Evolutionary conservation across 495 filamentous ascomycete species (phyloP).

Genomic region (Wilcoxina mikolae): DNA sequence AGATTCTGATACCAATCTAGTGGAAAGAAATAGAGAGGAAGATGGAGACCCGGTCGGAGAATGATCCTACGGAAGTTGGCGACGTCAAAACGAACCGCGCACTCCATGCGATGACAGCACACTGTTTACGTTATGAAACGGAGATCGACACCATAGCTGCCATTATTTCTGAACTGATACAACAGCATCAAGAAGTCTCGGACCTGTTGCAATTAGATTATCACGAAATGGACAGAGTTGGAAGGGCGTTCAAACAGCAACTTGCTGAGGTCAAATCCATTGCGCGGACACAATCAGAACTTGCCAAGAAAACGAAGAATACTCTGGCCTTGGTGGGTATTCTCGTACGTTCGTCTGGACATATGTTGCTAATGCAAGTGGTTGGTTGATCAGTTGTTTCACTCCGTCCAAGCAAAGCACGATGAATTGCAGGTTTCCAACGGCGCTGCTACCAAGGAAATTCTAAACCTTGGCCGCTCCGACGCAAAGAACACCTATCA

Average conservation of each 20-base stretch:
- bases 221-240: neutral
- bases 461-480: neutral
- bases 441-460: neutral
- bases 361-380: no score
- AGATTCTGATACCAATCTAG: neutral
- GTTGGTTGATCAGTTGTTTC: neutral
- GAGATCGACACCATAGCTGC: neutral
- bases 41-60: neutral
- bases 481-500: no score
- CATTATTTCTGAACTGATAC: neutral
- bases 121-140: neutral
- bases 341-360: no score
- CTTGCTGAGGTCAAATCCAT: neutral
- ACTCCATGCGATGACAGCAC: neutral
- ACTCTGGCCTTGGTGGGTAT: neutral
- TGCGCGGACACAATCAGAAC: neutral
- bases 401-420: neutral
- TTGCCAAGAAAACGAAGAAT: neutral
- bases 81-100: neutral
- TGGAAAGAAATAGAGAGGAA: neutral
- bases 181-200: neutral
- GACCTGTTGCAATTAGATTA: neutral
- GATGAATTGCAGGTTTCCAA: neutral
- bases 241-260: neutral
- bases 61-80: no score